These are phyloP conservation scores for Venturia carpophila DNA, from an alignment of 2,329 filamentous ascomycete genomes.

Conservation along the genomic window DNA sequence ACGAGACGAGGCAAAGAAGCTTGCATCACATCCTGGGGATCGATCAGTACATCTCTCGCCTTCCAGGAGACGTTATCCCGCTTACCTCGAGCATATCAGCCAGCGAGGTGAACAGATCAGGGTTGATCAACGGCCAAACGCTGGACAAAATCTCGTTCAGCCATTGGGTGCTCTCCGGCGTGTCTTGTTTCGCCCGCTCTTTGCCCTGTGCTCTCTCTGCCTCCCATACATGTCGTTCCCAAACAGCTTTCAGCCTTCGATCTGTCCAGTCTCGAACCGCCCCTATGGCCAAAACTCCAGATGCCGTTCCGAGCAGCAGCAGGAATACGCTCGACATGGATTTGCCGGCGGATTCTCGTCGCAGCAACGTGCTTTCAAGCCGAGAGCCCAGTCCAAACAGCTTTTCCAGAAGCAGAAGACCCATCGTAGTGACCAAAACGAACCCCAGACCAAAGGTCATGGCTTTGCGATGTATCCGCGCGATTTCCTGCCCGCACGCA, in stretches of 20 bases:
- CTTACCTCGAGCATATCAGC: conserved; percentile 58
- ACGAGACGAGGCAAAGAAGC: conserved; percentile 61
- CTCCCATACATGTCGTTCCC: conserved; percentile 64
- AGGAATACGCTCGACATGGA: conserved; percentile 28
- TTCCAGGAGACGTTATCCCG: neutral
- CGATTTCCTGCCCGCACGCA: conserved; percentile 37
- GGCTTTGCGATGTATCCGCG: conserved; percentile 36
- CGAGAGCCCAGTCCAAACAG: conserved; percentile 16
- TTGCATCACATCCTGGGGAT: conserved; percentile 60
- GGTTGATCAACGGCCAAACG: conserved; percentile 68
- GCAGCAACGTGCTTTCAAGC: neutral
- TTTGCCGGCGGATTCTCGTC: conserved; percentile 18
- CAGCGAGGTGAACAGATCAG: conserved; percentile 61
- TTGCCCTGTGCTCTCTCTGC: conserved; percentile 50
- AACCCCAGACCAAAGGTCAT: conserved; percentile 34
- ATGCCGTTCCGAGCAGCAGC: conserved; percentile 22
- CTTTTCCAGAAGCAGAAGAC: conserved; percentile 24
- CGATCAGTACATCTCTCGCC: neutral
- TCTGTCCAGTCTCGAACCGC: conserved; percentile 52
- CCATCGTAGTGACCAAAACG: conserved; percentile 24
- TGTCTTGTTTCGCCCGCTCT: conserved; percentile 36
- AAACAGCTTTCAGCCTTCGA: conserved; percentile 54
- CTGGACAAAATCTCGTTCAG: conserved; percentile 60
- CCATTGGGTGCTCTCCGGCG: conserved; percentile 63
- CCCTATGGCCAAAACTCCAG: conserved; percentile 26